phyloP scores from a whole-genome alignment of 208 protist species.

The Hexamita inflata region DNA sequence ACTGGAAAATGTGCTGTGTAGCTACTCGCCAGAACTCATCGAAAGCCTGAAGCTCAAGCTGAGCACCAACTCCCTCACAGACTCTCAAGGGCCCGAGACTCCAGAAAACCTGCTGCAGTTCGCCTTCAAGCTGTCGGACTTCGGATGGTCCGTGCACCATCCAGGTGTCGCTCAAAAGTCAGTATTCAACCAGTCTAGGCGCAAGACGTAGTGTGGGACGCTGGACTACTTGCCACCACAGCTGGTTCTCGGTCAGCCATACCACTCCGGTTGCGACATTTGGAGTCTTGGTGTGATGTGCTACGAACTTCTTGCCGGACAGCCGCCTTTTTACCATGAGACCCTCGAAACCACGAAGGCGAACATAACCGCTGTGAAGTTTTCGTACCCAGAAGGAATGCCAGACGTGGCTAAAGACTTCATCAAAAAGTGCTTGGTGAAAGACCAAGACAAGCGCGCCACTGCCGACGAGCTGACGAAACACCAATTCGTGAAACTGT shows the following conservation, averaged over 20 bases:
- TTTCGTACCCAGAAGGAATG: background rate
- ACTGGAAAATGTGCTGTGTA: background rate
- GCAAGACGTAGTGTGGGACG: conserved; percentile 48
- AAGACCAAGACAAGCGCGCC: background rate
- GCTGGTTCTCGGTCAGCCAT: conserved; percentile 42
- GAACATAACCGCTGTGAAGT: conserved; percentile 11
- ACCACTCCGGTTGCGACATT: conserved; percentile 46
- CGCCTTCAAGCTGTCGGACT: conserved; percentile 7
- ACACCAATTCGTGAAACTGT: conserved; percentile 3
- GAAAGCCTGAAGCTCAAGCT: too few species aligned
- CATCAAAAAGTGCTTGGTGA: background rate
- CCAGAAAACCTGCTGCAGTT: background rate
- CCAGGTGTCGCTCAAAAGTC: background rate
- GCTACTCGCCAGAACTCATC: background rate
- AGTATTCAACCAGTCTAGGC: background rate
- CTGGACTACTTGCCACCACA: conserved; percentile 53
- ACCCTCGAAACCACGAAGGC: background rate
- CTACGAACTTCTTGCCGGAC: conserved; percentile 43
- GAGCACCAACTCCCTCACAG: too few species aligned
- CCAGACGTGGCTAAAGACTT: background rate
- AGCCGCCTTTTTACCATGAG: conserved; percentile 44
- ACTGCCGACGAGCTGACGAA: background rate
- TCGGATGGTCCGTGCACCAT: conserved; percentile 25
- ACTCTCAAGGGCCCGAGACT: background rate
- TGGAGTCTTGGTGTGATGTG: conserved; percentile 46